These are phyloP conservation scores for Helminthosporium solani DNA, from an alignment of 2,329 filamentous ascomycete species.

Conservation along the genomic window DNA sequence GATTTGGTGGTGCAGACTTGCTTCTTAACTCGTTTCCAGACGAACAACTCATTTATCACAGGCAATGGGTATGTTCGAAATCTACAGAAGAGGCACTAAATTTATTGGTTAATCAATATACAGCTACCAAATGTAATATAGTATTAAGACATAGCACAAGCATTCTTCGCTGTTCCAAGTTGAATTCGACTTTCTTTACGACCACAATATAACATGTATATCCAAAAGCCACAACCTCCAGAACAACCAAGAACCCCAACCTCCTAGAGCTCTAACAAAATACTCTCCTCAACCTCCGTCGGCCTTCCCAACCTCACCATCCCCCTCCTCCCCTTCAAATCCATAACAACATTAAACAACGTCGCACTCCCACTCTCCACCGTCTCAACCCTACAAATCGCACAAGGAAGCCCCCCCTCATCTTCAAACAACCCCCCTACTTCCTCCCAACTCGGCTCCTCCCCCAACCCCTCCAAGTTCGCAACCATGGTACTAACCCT, in stretches of 20 bases:
- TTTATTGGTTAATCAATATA: no score
- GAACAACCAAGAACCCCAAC: background rate
- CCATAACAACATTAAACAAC: conserved; percentile 43
- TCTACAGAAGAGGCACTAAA: no score
- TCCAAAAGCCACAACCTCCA: background rate
- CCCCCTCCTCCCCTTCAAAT: conserved; percentile 33
- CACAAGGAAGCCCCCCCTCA: conserved; percentile 41
- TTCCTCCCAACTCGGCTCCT: conserved; percentile 28
- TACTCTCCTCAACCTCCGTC: conserved; percentile 29
- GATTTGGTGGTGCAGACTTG: no score
- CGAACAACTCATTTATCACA: no score
- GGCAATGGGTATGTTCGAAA: no score
- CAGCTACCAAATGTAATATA: no score
- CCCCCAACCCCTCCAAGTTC: conserved; percentile 22
- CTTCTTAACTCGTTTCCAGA: no score
- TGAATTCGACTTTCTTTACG: no score
- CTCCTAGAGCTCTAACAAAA: conserved; percentile 24
- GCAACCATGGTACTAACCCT: conserved; percentile 43
- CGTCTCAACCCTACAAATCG: conserved; percentile 33
- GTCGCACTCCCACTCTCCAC: conserved; percentile 30
- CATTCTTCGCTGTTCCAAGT: no score
- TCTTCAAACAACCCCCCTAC: conserved; percentile 44
- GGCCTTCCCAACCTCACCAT: conserved; percentile 34
- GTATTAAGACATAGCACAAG: no score
- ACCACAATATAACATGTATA: background rate